Evolutionary conservation across 805 yeast species (phyloP), one percentile per base, ranked within the genome.

Genomic region (Schwanniomyces vanrijiae): DNA sequence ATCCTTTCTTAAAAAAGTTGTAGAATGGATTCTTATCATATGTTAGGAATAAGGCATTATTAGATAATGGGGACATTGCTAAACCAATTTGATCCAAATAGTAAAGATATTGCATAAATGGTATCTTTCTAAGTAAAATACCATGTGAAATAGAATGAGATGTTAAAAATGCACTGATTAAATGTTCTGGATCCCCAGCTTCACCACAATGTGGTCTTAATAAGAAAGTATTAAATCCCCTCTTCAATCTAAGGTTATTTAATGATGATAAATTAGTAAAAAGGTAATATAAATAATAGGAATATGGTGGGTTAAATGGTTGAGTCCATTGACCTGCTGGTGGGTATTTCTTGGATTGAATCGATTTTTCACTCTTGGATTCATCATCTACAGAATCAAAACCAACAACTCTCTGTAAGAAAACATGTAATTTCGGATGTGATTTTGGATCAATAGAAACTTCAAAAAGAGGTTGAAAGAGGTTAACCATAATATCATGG

Each of bases 151-250:
- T 94, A 43, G 96, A 89, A 60, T 92, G 95, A 1, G 97, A 84
- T 1, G 94, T 82, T 59, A 94, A 69, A 59, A 87, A 94, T 1
- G 99, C 91, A 43, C 91, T 80, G 39, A 91, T 88, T 61, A 95
- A 76, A 72, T 94, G 99, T 61, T 94, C 98, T 1, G 98, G 97
- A 62, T 94, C 99, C 50, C 99, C 99, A n/a, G 99, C 99, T 68
- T 94, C 99, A 53, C 99, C 99, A 56, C 96, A 89, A 66, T 94
- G 99, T 3, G 99, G 99, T 59, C 99, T 81, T 58, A 94, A 73
- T n/a, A 90, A 95, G 68, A 94, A 85, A 0, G 97, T 91, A 64
- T 88, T 91, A 68, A 82, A 87, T 0, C 88, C 86, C 48, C 91
- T 78, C 48, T 73, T 76, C 28, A 76, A 70, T 68, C 99, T 81